Percentiles rank a stretch among this genome's conserved stretches.
phyloP scores from a whole-genome alignment of 768 basidiomycete genomes.

The Phylloporus rhodoxanthus region DNA sequence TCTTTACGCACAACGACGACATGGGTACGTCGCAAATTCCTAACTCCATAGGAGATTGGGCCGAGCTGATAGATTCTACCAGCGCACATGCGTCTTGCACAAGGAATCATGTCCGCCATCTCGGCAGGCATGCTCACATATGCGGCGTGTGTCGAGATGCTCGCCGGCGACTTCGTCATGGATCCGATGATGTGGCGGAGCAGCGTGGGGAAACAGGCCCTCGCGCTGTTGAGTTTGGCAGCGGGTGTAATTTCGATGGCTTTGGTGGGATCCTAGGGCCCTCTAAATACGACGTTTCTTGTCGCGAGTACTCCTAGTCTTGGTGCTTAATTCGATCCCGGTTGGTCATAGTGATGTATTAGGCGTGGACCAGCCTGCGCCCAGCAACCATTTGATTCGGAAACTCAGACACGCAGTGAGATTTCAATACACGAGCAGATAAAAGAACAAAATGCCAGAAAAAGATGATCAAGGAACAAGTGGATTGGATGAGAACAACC shows the following conservation, averaged over 20 bases:
- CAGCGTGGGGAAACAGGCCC: conserved; percentile 35
- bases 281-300: no score
- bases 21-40: conserved; percentile 14
- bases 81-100: conserved; percentile 50
- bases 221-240: conserved; percentile 57
- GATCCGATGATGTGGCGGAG: conserved; percentile 47
- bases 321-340: not conserved
- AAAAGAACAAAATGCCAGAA: not conserved
- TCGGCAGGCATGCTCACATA: conserved; percentile 83
- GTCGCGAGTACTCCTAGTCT: not conserved
- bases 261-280: conserved; percentile 37
- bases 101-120: conserved; percentile 76
- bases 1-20: conserved; percentile 35
- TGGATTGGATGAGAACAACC: not conserved
- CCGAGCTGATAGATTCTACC: not conserved
- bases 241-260: conserved; percentile 63
- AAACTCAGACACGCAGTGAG: not conserved
- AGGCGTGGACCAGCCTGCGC: not conserved
- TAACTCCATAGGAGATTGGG: not conserved
- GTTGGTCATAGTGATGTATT: not conserved
- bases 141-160: conserved; percentile 80
- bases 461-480: not conserved
- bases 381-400: not conserved
- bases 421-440: not conserved
- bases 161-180: conserved; percentile 80